Conservation (phyloP, 2,329 filamentous ascomycete genomes). For the Annulohypoxylon truncatum region DNA sequence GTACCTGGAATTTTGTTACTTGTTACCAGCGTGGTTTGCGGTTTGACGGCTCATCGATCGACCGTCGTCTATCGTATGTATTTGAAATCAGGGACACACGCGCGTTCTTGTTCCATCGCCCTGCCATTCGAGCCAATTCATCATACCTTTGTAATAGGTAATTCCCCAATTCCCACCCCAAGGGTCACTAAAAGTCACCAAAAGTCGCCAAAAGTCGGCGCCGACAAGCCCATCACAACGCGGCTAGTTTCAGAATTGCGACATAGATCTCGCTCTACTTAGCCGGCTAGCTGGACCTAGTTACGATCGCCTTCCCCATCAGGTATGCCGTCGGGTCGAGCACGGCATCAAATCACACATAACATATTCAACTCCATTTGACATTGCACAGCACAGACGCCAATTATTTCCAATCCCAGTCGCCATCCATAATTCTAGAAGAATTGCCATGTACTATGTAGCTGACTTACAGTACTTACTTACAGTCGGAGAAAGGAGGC, state of each 20-base stretch:
- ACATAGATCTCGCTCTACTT: constrained; percentile 40
- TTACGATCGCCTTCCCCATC: constrained; percentile 42
- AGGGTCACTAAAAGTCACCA: neutral
- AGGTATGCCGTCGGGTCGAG: constrained; percentile 34
- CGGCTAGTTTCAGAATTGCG: constrained; percentile 43
- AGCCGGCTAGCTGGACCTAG: constrained; percentile 37
- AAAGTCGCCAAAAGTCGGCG: constrained; percentile 9
- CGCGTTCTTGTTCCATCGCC: constrained; percentile 10
- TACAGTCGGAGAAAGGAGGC: constrained; percentile 18
- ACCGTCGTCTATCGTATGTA: constrained; percentile 20
- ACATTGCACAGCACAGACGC: neutral
- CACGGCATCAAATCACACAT: constrained; percentile 31
- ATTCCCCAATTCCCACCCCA: constrained; percentile 7
- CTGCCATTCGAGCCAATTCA: constrained; percentile 28
- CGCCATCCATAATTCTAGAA: neutral
- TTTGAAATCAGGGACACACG: constrained; percentile 31
- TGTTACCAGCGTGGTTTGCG: neutral
- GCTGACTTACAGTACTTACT: neutral
- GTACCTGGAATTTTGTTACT: neutral
- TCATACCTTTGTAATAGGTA: constrained; percentile 36
- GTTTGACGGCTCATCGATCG: neutral
- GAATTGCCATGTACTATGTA: neutral
- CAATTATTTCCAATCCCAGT: neutral
- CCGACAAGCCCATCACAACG: constrained; percentile 26
- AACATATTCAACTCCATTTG: neutral